Evolutionary conservation across 106 monocot genomes (phyloP).

Genomic region (Phalaenopsis equestris): DNA sequence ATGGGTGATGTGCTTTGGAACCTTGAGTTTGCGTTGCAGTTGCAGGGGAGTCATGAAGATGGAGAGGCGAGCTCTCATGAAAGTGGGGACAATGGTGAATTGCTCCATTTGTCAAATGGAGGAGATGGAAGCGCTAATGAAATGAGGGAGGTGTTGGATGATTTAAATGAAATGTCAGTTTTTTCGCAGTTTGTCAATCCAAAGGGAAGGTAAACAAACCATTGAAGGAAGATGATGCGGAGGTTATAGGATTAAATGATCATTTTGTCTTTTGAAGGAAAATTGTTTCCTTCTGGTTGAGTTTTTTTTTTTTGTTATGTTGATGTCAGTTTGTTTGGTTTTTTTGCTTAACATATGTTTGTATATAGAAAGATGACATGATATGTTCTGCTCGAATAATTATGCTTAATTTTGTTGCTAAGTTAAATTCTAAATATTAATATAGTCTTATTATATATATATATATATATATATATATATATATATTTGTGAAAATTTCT

Average conservation of each 20-base stretch:
- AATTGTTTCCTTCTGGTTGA: too few species aligned
- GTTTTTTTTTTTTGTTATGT: too few species aligned
- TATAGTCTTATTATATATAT: too few species aligned
- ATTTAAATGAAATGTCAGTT: background rate
- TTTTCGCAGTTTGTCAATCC: constrained; percentile 12
- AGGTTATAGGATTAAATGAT: background rate
- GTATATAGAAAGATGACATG: too few species aligned
- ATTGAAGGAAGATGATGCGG: background rate
- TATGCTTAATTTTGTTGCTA: too few species aligned
- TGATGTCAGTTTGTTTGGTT: too few species aligned
- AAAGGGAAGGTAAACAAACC: background rate
- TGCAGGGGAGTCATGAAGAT: constrained; percentile 36
- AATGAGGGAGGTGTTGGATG: background rate
- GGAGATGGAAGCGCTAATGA: background rate
- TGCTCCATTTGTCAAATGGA: background rate
- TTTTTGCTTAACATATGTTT: too few species aligned
- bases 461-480: too few species aligned
- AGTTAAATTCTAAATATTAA: too few species aligned
- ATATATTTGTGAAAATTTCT: too few species aligned
- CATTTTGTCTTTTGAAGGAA: too few species aligned
- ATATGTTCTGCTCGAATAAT: too few species aligned
- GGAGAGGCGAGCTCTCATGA: background rate
- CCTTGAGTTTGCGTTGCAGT: constrained; percentile 51
- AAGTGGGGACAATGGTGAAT: background rate
- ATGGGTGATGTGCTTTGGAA: constrained; percentile 95